phyloP scores from a whole-genome alignment of 495 filamentous ascomycete species.

The Physcia stellaris region DNA sequence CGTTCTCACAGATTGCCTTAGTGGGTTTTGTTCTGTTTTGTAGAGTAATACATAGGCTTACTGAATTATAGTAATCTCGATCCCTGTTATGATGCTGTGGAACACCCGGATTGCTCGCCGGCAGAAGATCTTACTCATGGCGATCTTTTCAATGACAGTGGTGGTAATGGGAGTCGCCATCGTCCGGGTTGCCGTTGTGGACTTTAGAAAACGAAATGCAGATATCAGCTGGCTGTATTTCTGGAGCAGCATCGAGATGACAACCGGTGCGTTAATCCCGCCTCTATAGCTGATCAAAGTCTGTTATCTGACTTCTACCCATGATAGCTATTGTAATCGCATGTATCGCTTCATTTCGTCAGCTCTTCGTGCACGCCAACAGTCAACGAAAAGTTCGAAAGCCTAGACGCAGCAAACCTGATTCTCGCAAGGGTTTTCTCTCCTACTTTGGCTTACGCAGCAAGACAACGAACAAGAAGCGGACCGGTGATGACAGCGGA shows the following conservation, averaged over 20 bases:
- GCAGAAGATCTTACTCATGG: slow-evolving; percentile 14
- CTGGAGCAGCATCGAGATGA: slow-evolving; percentile 15
- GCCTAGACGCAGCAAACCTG: no score
- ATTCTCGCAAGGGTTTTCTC: no score
- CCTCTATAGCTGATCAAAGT: not conserved
- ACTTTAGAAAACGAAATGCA: not conserved
- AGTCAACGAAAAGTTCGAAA: no score
- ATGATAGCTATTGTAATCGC: slow-evolving; percentile 8
- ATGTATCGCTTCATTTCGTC: slow-evolving; percentile 9
- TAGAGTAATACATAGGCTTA: not conserved
- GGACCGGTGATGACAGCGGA: no score
- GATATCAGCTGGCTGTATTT: slow-evolving; percentile 14
- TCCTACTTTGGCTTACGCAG: no score
- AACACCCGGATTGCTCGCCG: slow-evolving; percentile 12
- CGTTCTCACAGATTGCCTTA: slow-evolving; percentile 18
- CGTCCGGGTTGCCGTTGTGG: slow-evolving; percentile 10
- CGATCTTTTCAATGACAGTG: slow-evolving; percentile 21
- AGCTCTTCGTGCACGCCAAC: slow-evolving; percentile 10
- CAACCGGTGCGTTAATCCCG: slow-evolving; percentile 8
- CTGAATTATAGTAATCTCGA: slow-evolving; percentile 6
- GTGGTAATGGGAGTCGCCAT: slow-evolving; percentile 19
- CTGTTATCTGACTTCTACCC: not conserved
- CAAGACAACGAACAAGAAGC: no score
- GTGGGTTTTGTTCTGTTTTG: slow-evolving; percentile 6
- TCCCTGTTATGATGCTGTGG: slow-evolving; percentile 18